phyloP scores from a whole-genome alignment of 1,284 basidiomycete species.

The Leucoagaricus sp. region DNA sequence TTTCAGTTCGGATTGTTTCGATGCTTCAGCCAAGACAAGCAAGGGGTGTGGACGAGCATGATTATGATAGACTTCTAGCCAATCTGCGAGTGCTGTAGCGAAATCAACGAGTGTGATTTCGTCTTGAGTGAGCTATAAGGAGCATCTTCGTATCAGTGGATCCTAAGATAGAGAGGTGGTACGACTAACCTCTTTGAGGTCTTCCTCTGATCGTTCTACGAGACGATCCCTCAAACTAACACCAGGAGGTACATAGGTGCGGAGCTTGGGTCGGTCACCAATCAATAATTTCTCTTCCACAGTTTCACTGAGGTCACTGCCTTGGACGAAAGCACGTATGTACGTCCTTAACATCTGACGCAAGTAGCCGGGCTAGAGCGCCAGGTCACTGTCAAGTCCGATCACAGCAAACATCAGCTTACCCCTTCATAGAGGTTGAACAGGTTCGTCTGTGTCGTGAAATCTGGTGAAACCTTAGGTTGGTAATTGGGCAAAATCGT shows the following conservation, averaged over 20 bases:
- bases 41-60: constrained; percentile 67
- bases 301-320: constrained; percentile 73
- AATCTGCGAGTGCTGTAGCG: constrained; percentile 60
- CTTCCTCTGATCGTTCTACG: constrained; percentile 47
- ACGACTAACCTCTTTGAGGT: constrained; percentile 52
- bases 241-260: constrained; percentile 48
- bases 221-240: constrained; percentile 60
- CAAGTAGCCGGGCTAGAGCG: constrained; percentile 66
- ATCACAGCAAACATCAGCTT: constrained; percentile 17
- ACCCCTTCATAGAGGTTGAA: constrained; percentile 67
- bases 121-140: constrained; percentile 59
- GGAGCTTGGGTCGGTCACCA: constrained; percentile 74
- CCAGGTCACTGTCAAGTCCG: not conserved
- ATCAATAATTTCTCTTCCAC: constrained; percentile 78
- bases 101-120: constrained; percentile 61
- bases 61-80: constrained; percentile 76
- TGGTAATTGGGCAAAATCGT: constrained; percentile 79
- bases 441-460: constrained; percentile 68
- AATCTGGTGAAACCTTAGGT: constrained; percentile 47
- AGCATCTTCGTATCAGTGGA: not conserved
- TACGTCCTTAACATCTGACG: constrained; percentile 72
- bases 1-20: constrained; percentile 68
- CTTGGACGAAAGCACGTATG: constrained; percentile 71
- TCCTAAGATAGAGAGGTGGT: not conserved
- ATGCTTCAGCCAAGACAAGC: constrained; percentile 70